A percentile compares a stretch with the other conserved stretches of the same genome.
Conservation (phyloP, 352 stramenopile species). For the Phytophthora syringae region DNA sequence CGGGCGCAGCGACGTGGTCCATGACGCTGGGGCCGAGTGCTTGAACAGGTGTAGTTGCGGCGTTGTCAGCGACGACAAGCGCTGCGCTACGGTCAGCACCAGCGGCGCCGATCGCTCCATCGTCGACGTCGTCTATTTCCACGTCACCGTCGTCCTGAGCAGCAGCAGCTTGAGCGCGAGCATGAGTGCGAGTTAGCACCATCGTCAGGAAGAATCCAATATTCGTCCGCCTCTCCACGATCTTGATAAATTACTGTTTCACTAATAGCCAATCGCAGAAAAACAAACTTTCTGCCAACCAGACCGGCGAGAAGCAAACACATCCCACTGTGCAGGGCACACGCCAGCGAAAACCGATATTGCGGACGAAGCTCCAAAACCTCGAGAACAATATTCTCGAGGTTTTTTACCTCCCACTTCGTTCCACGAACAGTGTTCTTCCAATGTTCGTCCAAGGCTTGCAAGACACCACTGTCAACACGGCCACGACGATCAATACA, state of each 20-base stretch:
- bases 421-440: too few relatives aligned
- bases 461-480: too few relatives aligned
- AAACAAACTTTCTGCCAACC: background rate
- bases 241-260: background rate
- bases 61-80: too few relatives aligned
- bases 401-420: too few relatives aligned
- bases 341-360: too few relatives aligned
- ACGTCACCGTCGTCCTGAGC: background rate
- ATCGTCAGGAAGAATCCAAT: background rate
- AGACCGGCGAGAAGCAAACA: background rate
- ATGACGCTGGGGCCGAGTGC: too few relatives aligned
- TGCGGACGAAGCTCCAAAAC: too few relatives aligned
- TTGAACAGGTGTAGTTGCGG: too few relatives aligned
- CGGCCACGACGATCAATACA: too few relatives aligned
- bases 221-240: background rate
- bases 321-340: background rate
- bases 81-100: background rate
- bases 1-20: too few relatives aligned
- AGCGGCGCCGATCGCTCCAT: background rate
- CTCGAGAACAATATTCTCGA: too few relatives aligned
- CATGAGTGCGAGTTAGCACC: background rate
- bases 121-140: background rate
- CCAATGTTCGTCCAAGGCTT: too few relatives aligned
- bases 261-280: slow-evolving; percentile 1
- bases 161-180: background rate